phyloP scores from a whole-genome alignment of 2,329 filamentous ascomycete genomes.

The Macroventuria anomochaeta region DNA sequence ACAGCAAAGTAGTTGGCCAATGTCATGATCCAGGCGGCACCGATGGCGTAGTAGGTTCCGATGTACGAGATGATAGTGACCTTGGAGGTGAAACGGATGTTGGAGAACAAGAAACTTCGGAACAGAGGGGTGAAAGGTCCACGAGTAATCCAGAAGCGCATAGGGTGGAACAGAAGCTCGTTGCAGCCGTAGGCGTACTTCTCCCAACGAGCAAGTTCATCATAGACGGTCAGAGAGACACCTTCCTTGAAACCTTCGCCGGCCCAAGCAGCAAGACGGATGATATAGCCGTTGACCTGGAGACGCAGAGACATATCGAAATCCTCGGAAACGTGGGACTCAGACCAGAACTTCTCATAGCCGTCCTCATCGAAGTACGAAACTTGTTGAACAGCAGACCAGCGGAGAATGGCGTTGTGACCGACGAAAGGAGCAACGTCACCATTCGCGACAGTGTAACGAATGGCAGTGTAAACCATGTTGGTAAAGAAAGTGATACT shows the following conservation, averaged over 20 bases:
- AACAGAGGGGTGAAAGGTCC: conserved; percentile 71
- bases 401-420: conserved; percentile 77
- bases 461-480: conserved; percentile 74
- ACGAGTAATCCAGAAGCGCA: conserved; percentile 64
- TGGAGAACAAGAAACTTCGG: conserved; percentile 63
- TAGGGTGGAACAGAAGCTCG: conserved; percentile 72
- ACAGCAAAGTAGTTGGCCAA: conserved; percentile 72
- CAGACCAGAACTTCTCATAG: conserved; percentile 73
- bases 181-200: conserved; percentile 71
- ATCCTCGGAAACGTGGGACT: conserved; percentile 75
- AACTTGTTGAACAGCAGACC: conserved; percentile 67
- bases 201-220: conserved; percentile 65
- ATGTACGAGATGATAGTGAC: conserved; percentile 73
- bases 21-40: conserved; percentile 68
- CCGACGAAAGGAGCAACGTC: conserved; percentile 77
- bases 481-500: conserved; percentile 77
- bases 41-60: conserved; percentile 73
- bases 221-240: conserved; percentile 73
- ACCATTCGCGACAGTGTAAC: conserved; percentile 71
- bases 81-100: conserved; percentile 69
- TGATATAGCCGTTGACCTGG: conserved; percentile 70
- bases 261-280: conserved; percentile 72
- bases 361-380: conserved; percentile 63
- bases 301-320: conserved; percentile 76
- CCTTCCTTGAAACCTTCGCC: conserved; percentile 74